A percentile compares a stretch with the other conserved stretches of the same genome.
phyloP scores from a whole-genome alignment of 176 grass and related monocot genomes.

The Rhipidocladum racemiflorum region DNA sequence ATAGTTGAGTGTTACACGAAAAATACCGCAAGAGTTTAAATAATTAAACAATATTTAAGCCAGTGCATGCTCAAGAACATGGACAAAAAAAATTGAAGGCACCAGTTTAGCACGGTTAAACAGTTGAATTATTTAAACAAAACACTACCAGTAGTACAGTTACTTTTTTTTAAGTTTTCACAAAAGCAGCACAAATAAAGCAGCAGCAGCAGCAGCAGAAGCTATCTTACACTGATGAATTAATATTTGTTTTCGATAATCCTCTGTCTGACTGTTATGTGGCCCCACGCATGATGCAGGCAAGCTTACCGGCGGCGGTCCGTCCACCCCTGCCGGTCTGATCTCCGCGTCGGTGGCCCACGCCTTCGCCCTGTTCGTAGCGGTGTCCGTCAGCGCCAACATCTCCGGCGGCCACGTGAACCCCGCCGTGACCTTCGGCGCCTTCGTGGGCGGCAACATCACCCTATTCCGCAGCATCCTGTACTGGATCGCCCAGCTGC shows the following conservation, averaged over 20 bases:
- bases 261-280: not conserved
- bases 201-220: no score
- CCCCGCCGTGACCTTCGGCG: constrained; percentile 93
- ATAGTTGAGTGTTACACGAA: not conserved
- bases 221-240: not conserved
- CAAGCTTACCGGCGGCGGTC: constrained; percentile 52
- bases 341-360: constrained; percentile 72
- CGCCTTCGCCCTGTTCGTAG: constrained; percentile 86
- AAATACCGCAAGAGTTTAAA: not conserved
- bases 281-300: constrained; percentile 19
- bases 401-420: constrained; percentile 99
- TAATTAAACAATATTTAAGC: not conserved
- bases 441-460: constrained; percentile 92
- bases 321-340: constrained; percentile 44
- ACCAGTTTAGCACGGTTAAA: not conserved
- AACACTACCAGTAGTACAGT: not conserved
- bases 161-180: no score
- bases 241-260: not conserved
- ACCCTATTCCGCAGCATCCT: constrained; percentile 77
- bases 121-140: not conserved
- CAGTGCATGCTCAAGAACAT: not conserved
- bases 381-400: constrained; percentile 84
- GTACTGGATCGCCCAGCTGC: constrained; percentile 91
- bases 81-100: not conserved
- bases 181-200: no score